Percentiles rank a stretch among this genome's conserved stretches.
These are phyloP conservation scores for Letharia columbiana DNA, from an alignment of 495 filamentous ascomycete species.

Conservation along the genomic window DNA sequence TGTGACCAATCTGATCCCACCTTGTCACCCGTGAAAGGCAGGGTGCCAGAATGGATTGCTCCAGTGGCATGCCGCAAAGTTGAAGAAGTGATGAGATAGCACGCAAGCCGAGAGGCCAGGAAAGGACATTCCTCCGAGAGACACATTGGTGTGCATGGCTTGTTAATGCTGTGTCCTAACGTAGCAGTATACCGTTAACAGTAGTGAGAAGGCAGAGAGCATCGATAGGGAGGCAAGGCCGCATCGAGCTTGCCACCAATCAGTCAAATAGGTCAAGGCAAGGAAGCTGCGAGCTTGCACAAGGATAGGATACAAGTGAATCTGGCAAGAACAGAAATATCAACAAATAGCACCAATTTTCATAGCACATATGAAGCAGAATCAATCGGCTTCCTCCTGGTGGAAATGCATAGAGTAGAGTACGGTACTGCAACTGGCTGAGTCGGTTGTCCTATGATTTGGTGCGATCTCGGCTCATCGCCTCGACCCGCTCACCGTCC, in stretches of 20 bases:
- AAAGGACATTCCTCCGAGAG: neutral
- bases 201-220: neutral
- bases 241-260: neutral
- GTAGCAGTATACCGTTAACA: neutral
- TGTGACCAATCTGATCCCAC: neutral
- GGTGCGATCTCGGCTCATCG: neutral
- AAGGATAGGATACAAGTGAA: neutral
- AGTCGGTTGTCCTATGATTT: too few species aligned
- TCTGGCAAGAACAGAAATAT: neutral
- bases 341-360: neutral
- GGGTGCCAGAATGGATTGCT: neutral
- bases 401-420: neutral
- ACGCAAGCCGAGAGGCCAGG: neutral
- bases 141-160: neutral
- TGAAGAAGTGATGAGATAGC: neutral
- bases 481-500: neutral
- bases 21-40: neutral
- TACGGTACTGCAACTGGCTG: too few species aligned
- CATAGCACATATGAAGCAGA: neutral
- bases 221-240: neutral
- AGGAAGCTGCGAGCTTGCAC: slow-evolving; percentile 2
- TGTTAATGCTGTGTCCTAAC: neutral
- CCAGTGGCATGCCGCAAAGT: neutral
- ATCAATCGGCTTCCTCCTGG: neutral
- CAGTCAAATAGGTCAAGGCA: neutral